Percentiles rank a stretch among this genome's conserved stretches.
These are phyloP conservation scores for Heliosperma pusillum DNA, from an alignment of 148 eudicot species.

Conservation along the genomic window DNA sequence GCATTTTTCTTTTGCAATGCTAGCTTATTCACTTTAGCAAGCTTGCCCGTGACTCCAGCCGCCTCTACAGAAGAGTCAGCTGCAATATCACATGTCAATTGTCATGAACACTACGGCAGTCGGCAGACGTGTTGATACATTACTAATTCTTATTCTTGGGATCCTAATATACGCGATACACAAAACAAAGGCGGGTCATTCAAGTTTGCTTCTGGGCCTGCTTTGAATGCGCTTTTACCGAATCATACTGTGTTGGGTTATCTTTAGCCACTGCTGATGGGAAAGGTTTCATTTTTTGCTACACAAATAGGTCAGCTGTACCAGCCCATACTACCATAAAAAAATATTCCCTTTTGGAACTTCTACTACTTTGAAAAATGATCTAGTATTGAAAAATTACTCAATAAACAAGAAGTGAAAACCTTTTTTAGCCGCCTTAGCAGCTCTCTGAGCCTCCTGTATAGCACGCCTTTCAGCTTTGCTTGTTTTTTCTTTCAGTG, in stretches of 20 bases:
- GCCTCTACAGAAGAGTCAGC: constrained; percentile 35
- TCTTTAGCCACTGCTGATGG: neutral
- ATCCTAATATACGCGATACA: neutral
- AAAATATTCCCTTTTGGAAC: neutral
- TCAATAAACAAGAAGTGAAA: neutral
- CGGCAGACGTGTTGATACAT: neutral
- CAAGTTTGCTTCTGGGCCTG: neutral
- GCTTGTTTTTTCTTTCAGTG: constrained; percentile 62
- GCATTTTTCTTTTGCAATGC: constrained; percentile 46
- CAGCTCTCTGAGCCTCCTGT: constrained; percentile 94
- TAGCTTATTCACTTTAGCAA: constrained; percentile 44
- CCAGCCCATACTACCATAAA: neutral
- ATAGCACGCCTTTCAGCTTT: constrained; percentile 92
- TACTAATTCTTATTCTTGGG: neutral
- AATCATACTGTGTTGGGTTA: neutral
- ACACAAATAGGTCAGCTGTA: neutral
- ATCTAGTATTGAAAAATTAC: neutral
- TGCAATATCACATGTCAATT: constrained; percentile 19
- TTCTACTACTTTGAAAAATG: neutral
- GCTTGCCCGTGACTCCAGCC: constrained; percentile 30
- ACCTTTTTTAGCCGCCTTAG: constrained; percentile 74
- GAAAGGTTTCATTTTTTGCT: neutral
- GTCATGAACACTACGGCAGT: neutral
- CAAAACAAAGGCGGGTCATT: neutral
- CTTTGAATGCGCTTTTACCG: neutral